phyloP scores from a whole-genome alignment of 352 stramenopile species.

The Globisporangium middletonii region DNA sequence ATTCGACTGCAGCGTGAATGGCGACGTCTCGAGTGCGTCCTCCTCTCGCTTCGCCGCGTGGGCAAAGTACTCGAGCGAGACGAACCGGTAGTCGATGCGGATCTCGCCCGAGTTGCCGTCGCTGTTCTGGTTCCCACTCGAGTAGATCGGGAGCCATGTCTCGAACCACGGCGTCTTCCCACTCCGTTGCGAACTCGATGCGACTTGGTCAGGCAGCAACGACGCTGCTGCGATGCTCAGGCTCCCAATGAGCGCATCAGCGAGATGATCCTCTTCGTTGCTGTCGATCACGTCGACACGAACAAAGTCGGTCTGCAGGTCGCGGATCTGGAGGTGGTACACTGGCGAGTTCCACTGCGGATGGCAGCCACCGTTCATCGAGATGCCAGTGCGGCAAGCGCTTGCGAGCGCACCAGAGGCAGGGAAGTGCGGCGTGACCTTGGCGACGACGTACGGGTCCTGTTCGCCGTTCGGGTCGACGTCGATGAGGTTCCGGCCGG shows the following conservation, averaged over 20 bases:
- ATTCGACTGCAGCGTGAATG: neutral
- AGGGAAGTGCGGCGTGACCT: constrained; percentile 16
- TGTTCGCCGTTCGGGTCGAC: constrained; percentile 46
- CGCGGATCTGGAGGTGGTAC: constrained; percentile 21
- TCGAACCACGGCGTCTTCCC: constrained; percentile 34
- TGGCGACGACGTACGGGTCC: constrained; percentile 37
- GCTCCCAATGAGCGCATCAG: constrained; percentile 34
- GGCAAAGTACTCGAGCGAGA: constrained; percentile 26
- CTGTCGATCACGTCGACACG: constrained; percentile 42
- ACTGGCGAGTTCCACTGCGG: constrained; percentile 42
- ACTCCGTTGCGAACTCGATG: neutral
- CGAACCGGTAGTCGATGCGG: constrained; percentile 46
- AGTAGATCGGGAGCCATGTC: constrained; percentile 38
- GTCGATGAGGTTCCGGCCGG: constrained; percentile 35
- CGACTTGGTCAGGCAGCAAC: constrained; percentile 20
- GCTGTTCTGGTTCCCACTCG: neutral
- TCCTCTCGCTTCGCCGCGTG: neutral
- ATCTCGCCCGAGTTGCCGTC: constrained; percentile 25
- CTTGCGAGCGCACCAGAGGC: constrained; percentile 1
- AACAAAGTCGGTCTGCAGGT: constrained; percentile 31
- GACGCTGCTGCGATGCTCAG: constrained; percentile 23
- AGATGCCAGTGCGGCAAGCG: constrained; percentile 34
- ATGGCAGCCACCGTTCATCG: constrained; percentile 41
- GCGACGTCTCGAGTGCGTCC: neutral
- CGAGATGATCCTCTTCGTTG: constrained; percentile 50